phyloP scores from a whole-genome alignment of 179 eudicot species.

The Silene coronaria region DNA sequence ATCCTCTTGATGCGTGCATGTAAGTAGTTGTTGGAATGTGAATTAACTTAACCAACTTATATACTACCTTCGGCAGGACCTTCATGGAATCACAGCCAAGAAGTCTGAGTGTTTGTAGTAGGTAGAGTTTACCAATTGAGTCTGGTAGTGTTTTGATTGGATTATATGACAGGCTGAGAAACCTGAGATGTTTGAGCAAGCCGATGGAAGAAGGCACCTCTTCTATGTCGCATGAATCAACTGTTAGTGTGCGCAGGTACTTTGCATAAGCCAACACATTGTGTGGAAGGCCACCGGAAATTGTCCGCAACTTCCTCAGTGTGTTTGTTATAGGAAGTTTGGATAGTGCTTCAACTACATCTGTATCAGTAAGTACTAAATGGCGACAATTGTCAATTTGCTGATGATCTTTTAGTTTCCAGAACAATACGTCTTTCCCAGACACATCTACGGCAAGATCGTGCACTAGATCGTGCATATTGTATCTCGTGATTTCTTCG shows the following conservation, averaged over 20 bases:
- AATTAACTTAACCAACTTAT: conserved; percentile 8
- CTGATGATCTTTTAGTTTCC: background rate
- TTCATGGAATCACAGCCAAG: background rate
- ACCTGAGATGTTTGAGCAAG: conserved; percentile 18
- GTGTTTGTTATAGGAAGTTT: background rate
- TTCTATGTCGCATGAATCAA: background rate
- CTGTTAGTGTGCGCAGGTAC: background rate
- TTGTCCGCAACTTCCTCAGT: background rate
- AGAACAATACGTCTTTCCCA: background rate
- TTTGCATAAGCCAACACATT: background rate
- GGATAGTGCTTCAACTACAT: background rate
- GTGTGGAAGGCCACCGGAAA: background rate
- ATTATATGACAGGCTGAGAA: conserved; percentile 16
- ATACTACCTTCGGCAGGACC: background rate
- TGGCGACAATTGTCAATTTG: conserved; percentile 6
- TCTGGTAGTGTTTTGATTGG: conserved; percentile 18
- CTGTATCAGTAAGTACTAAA: background rate
- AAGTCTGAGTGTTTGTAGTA: conserved; percentile 16
- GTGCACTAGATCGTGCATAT: conserved; percentile 26
- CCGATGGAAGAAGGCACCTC: conserved; percentile 14
- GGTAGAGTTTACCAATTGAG: conserved; percentile 16
- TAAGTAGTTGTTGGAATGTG: conserved; percentile 10
- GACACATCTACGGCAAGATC: conserved; percentile 24
- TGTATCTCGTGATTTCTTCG: background rate
- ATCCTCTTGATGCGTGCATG: conserved; percentile 11